Conservation (phyloP, 129 eudicot genomes). For the sunflower (Helianthus annuus) region HanXRQr2.0-SUNRISE NC_035446.2:76701895-76702394, state of each 20-base stretch:
- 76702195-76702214: neutral
- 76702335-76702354: neutral
- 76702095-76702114: neutral
- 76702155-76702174: conserved; percentile 29
- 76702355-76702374: neutral
- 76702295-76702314: conserved; percentile 35
- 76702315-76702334: neutral
- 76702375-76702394: conserved; percentile 50
- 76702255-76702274: conserved; percentile 30
- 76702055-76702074: too few species aligned
- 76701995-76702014: too few species aligned
- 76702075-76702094: neutral
- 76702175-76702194: conserved; percentile 4
- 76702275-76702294: conserved; percentile 39
- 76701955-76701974: too few species aligned
- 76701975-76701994: too few species aligned
- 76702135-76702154: conserved; percentile 26
- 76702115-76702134: conserved; percentile 15
- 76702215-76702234: conserved; percentile 9
- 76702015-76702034: too few species aligned
- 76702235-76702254: neutral
- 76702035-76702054: too few species aligned
- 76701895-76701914: too few species aligned
- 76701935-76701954: too few species aligned
- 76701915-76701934: too few species aligned